A percentile compares a stretch with the other conserved stretches of the same genome.
Conservation (phyloP, 495 filamentous ascomycete species). For the Pseudotulostoma volvatum region DNA sequence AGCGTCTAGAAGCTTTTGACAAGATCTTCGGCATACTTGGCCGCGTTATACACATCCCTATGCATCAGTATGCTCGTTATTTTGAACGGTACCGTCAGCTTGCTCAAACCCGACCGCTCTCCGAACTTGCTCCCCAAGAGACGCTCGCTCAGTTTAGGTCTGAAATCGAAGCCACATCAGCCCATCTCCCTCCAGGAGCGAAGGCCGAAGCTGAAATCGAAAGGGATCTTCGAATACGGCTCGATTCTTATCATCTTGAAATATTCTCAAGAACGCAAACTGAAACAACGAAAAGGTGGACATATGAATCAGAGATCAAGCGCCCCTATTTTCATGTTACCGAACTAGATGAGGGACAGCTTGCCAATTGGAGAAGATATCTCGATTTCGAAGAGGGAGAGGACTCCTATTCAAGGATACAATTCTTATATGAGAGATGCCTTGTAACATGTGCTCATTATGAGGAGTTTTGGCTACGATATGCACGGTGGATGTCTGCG, state of each 20-base stretch:
- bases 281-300: conserved; percentile 88
- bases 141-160: conserved; percentile 49
- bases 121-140: conserved; percentile 55
- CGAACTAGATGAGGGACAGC: conserved; percentile 69
- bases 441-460: conserved; percentile 86
- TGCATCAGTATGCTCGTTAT: conserved; percentile 94
- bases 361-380: conserved; percentile 92
- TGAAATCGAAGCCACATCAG: conserved; percentile 45
- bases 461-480: conserved; percentile 95
- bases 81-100: conserved; percentile 79
- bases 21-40: conserved; percentile 74
- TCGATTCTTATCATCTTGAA: conserved; percentile 68
- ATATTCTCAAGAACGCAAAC: conserved; percentile 68
- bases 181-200: conserved; percentile 25
- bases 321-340: conserved; percentile 95
- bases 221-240: conserved; percentile 57
- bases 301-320: conserved; percentile 88
- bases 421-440: conserved; percentile 86
- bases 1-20: conserved; percentile 70
- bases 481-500: conserved; percentile 89
- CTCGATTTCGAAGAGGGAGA: conserved; percentile 90
- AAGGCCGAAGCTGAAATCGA: conserved; percentile 68
- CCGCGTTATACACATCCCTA: conserved; percentile 80
- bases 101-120: conserved; percentile 53
- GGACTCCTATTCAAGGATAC: conserved; percentile 54